phyloP scores from a whole-genome alignment of 768 basidiomycete genomes.

The Serendipita sp. region DNA sequence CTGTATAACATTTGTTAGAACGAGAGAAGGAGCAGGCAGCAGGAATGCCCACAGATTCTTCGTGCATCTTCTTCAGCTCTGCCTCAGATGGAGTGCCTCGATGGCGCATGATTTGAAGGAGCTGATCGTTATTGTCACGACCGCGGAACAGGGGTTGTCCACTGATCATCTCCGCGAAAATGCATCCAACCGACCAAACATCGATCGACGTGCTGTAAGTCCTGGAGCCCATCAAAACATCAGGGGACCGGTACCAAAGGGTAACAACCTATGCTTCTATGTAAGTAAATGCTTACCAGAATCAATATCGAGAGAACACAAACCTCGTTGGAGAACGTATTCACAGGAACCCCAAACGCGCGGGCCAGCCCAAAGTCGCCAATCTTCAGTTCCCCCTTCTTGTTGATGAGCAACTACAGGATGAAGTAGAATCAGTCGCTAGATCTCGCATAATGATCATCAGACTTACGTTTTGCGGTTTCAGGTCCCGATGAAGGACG shows the following conservation, averaged over 20 bases:
- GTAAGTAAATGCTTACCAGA: neutral
- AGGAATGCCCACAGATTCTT: conserved; percentile 56
- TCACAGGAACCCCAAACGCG: conserved; percentile 97
- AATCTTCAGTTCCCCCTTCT: conserved; percentile 90
- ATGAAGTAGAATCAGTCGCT: neutral
- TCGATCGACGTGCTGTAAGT: conserved; percentile 98
- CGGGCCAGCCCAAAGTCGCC: conserved; percentile 96
- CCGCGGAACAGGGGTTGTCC: conserved; percentile 95
- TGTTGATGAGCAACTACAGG: conserved; percentile 64
- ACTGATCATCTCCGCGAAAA: conserved; percentile 99
- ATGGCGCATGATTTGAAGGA: conserved; percentile 95
- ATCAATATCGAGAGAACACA: conserved; percentile 12
- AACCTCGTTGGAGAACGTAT: conserved; percentile 96
- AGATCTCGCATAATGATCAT: neutral
- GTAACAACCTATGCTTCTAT: conserved; percentile 66
- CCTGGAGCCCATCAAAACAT: conserved; percentile 89
- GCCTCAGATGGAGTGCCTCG: conserved; percentile 88
- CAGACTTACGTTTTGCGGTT: conserved; percentile 66
- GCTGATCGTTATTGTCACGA: conserved; percentile 91
- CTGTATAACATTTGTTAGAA: conserved; percentile 23
- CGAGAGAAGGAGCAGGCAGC: neutral
- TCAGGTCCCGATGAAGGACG: conserved; percentile 92
- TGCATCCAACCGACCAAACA: conserved; percentile 98
- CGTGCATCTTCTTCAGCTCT: conserved; percentile 72
- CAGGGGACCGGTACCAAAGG: conserved; percentile 96